Evolutionary conservation across 2,329 filamentous ascomycete genomes (phyloP), one percentile per base, ranked within the genome.

Genomic region (Penicillium decumbens): DNA sequence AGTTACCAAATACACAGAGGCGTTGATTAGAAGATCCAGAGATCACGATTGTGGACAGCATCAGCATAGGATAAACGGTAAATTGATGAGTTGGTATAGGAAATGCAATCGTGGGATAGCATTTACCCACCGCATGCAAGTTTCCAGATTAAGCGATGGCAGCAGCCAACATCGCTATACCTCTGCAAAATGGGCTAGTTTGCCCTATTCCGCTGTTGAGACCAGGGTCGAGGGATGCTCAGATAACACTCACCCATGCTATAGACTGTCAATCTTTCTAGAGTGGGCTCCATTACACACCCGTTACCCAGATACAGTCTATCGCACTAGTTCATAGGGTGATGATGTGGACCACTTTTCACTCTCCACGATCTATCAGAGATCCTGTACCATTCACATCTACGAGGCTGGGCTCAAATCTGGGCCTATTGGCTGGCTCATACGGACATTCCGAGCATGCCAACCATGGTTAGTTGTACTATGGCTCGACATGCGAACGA

Each of bases 121-220:
- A 40, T 28, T 30, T 18, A 39, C 33, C 30, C 43, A 49, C 33
- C 42, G 24, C 9, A 52, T 50, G 50, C 50, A 55, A 48, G 43
- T 27, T 10, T 47, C 49, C 49, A 23, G 35, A 48, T 53, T 20
- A 6, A 49, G 47, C 35, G 38, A 23, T 23, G 8, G 7, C 28
- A 27, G 35, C 18, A 27, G 35, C 18, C 40, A 18, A 15, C 29
- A 39, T 27, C 23, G 18, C 13, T 28, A 43, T 30, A 12, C 15
- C 15, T 37, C 33, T 37, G n/a, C 3, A 18, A 12, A 28, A 28
- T 9, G 8, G 27, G 32, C 6, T 23, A 23, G 20, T 23, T 23
- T 23, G 20, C 20, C 32, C 2, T 15, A 35, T 20, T 18, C n/a
- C 32, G 6, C 6, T 39, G 43, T 38, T 45, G 33, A 24, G 7